phyloP scores from a whole-genome alignment of 768 basidiomycete species.

The Lentinula aciculospora region DNA sequence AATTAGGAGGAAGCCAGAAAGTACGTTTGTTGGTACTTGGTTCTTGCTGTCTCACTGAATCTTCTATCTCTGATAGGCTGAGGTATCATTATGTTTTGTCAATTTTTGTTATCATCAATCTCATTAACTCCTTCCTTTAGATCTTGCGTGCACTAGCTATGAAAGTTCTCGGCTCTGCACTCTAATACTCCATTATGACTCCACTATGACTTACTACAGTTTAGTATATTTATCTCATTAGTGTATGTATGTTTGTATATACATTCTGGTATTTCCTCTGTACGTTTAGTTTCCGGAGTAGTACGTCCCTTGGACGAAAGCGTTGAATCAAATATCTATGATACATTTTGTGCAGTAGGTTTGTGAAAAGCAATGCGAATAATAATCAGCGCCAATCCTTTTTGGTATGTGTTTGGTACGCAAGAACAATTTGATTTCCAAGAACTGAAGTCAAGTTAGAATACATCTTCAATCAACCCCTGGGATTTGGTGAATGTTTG shows the following conservation, averaged over 20 bases:
- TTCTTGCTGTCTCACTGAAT: background rate
- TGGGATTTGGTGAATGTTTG: background rate
- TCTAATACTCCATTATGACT: constrained; percentile 16
- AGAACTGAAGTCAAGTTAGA: background rate
- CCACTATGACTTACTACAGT: too few relatives aligned
- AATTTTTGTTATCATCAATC: background rate
- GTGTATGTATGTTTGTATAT: background rate
- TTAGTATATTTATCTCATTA: background rate
- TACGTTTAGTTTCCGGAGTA: too few relatives aligned
- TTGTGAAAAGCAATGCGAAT: constrained; percentile 5
- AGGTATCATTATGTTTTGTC: constrained; percentile 41
- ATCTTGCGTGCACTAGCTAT: constrained; percentile 76
- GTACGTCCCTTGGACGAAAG: too few relatives aligned
- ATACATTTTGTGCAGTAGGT: constrained; percentile 6
- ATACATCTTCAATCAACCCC: background rate
- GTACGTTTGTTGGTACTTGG: background rate
- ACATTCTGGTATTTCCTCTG: too few relatives aligned
- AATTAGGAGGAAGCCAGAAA: constrained; percentile 72
- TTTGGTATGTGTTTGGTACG: background rate
- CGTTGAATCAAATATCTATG: background rate
- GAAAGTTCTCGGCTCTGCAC: constrained; percentile 73
- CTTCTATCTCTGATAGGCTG: constrained; percentile 35
- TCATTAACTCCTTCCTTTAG: constrained; percentile 28
- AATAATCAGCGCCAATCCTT: background rate
- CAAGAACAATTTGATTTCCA: background rate